phyloP scores from a whole-genome alignment of 2,329 filamentous ascomycete genomes.

The Alternaria tenuissima region DNA sequence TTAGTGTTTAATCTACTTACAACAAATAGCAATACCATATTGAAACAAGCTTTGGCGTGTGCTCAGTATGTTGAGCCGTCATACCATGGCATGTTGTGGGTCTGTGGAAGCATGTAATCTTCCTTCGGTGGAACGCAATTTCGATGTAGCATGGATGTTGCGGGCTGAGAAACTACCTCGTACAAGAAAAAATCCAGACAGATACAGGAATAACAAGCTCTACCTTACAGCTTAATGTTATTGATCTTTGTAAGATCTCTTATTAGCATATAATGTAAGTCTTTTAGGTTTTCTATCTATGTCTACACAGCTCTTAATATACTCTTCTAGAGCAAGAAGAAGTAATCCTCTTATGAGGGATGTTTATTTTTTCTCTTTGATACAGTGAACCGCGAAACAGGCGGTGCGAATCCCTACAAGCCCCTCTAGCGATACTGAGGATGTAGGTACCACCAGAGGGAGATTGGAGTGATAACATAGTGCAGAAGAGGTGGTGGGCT shows the following conservation, averaged over 20 bases:
- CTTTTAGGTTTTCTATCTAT: too few relatives aligned
- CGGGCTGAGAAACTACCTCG: too few relatives aligned
- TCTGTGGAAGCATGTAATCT: neutral
- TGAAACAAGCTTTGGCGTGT: neutral
- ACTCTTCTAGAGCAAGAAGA: too few relatives aligned
- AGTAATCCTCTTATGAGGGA: too few relatives aligned
- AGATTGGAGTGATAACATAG: neutral
- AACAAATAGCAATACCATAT: neutral
- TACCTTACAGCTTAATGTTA: too few relatives aligned
- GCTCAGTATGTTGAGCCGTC: neutral
- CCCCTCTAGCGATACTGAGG: neutral
- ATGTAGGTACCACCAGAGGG: neutral
- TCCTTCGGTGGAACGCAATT: neutral
- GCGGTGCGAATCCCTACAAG: neutral
- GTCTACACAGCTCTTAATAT: too few relatives aligned
- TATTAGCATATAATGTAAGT: too few relatives aligned
- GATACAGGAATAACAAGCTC: too few relatives aligned
- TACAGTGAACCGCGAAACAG: neutral
- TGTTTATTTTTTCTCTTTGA: too few relatives aligned
- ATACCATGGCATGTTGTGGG: neutral
- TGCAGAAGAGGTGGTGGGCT: neutral
- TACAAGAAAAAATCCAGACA: too few relatives aligned
- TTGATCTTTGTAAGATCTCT: too few relatives aligned
- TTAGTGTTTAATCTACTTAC: constrained; percentile 22
- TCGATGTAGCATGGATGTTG: neutral